A percentile compares a stretch with the other conserved stretches of the same genome.
phyloP scores from a whole-genome alignment of 2,329 filamentous ascomycete genomes.

The Stagonosporopsis tanaceti region DNA sequence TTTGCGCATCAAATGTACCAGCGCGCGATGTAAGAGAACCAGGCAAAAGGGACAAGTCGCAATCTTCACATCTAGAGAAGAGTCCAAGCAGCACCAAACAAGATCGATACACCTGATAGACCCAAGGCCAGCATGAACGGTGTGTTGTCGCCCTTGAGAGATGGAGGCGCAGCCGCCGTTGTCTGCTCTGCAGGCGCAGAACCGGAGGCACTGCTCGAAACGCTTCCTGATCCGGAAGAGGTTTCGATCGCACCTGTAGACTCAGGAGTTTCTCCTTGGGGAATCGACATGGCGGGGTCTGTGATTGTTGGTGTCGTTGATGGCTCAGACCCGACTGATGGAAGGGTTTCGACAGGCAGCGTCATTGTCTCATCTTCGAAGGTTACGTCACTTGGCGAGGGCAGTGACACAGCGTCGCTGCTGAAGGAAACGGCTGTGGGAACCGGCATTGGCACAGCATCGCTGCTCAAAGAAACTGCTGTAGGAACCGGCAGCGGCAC shows the following conservation, averaged over 20 bases:
- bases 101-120: slow-evolving; percentile 28
- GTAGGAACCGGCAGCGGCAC: slow-evolving; percentile 6
- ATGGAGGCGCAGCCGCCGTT: slow-evolving; percentile 30
- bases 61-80: slow-evolving; percentile 25
- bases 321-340: slow-evolving; percentile 9
- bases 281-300: slow-evolving; percentile 27
- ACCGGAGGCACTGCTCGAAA: slow-evolving; percentile 12
- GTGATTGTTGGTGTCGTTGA: slow-evolving; percentile 15
- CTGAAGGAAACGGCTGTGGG: not conserved
- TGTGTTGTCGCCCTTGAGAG: slow-evolving; percentile 22
- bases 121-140: slow-evolving; percentile 28
- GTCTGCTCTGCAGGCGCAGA: slow-evolving; percentile 25
- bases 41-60: not conserved
- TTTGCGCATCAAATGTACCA: not conserved
- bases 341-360: not conserved
- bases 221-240: slow-evolving; percentile 7
- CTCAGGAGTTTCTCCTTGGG: slow-evolving; percentile 31
- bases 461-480: slow-evolving; percentile 6
- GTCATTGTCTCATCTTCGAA: not conserved
- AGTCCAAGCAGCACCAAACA: slow-evolving; percentile 37
- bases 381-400: not conserved
- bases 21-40: not conserved
- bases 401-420: not conserved
- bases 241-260: slow-evolving; percentile 8
- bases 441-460: slow-evolving; percentile 9